A percentile compares a stretch with the other conserved stretches of the same genome.
phyloP scores from a whole-genome alignment of 2,329 filamentous ascomycete genomes.

The Colletotrichum sublineola region DNA sequence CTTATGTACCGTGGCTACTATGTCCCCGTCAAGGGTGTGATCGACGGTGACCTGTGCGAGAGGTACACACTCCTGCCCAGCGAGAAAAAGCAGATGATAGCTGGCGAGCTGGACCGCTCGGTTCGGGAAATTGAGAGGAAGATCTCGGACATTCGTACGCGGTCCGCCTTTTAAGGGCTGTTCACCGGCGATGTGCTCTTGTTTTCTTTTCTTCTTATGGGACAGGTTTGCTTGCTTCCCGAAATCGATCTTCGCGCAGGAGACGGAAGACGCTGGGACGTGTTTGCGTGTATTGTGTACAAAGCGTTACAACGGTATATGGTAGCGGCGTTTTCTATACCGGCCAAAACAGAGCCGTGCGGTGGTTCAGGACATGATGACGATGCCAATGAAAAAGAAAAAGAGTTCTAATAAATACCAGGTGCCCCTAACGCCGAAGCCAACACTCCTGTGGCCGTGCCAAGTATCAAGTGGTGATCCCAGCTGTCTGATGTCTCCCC shows the following conservation, averaged over 20 bases:
- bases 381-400: slow-evolving; percentile 38
- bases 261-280: slow-evolving; percentile 1
- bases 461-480: neutral
- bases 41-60: slow-evolving; percentile 97
- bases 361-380: slow-evolving; percentile 41
- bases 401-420: slow-evolving; percentile 39
- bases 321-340: slow-evolving; percentile 38
- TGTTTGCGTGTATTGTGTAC: slow-evolving; percentile 33
- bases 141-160: slow-evolving; percentile 78
- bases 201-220: neutral
- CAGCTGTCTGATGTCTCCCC: neutral
- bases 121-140: slow-evolving; percentile 96
- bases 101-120: slow-evolving; percentile 89
- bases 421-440: slow-evolving; percentile 17
- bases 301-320: slow-evolving; percentile 33
- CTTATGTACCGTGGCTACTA: slow-evolving; percentile 97
- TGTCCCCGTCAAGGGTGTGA: slow-evolving; percentile 93
- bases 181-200: neutral
- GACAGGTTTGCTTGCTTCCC: neutral
- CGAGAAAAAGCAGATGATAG: slow-evolving; percentile 96
- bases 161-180: slow-evolving; percentile 66
- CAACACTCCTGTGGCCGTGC: neutral
- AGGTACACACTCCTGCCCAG: slow-evolving; percentile 85
- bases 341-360: slow-evolving; percentile 37
- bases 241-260: neutral